Base-by-base conservation (phyloP, 1,284 basidiomycete genomes). In the Porodaedalea pini region DNA sequence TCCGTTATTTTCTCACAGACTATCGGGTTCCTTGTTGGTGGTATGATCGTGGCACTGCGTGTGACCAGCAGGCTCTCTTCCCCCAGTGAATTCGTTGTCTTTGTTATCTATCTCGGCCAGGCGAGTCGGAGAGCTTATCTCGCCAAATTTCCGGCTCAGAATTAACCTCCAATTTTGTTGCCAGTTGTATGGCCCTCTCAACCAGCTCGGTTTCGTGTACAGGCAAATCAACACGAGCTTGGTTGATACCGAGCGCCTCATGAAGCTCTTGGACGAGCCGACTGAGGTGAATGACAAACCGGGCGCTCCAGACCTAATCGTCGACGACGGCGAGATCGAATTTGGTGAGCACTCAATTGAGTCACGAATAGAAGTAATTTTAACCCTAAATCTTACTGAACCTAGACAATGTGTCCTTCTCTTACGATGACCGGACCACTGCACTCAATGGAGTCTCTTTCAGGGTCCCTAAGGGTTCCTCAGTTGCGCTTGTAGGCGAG, bases 401-500 rank as follows among this genome's bases (percentile, higher is more conserved):
- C 45, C 29, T 62, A 91, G 88, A 90, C 13, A 84, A 91, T 60
- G 90, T 92, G 61, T 81, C 71, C 65, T 92, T 94, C 72, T 86
- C 86, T 6, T 96, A 96, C 71, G 92, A 95, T 65, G 82, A 80
- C 21, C 83, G 83, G 55, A 79, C 77, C 32, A 81, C 80, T 43
- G 92, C 90, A 0, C 77, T 96, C 29, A 80, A 83, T 58, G 83
- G 83, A 21, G 78, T 97, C 50, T 91, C 86, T 6, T 96, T 96
- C 78, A 88, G 83, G 65, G 85, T 94, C 29, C 90, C 86, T 3
- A 90, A 85, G 67, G 88, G 86, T 13, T 83, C 82, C 4, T 86
- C 88, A 10, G 90, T 93, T 10, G 92, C 92, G 0, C 78, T 94
- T 25, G 90, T 94, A 13, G 90, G 87, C 41, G 85, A 90, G 67